Base-by-base conservation (phyloP, 2,329 filamentous ascomycete genomes). In the Diaporthe sp. region DNA sequence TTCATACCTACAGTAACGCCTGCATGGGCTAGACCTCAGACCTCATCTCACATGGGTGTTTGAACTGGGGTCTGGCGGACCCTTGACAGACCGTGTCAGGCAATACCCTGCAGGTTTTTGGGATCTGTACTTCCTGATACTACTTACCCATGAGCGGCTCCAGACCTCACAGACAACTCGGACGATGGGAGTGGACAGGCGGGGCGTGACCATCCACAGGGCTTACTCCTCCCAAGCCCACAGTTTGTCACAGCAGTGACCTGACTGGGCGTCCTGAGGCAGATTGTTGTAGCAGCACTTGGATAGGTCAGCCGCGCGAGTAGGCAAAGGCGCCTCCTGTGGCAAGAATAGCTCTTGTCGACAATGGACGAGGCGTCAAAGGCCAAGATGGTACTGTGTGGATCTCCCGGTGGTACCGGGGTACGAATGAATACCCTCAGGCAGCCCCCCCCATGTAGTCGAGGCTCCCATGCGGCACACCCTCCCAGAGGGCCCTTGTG, bases 11-110 rank as follows among this genome's bases (percentile, higher is more conserved):
- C 65, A 22, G 65, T 70, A 42, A 70, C 28, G 49, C 49, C 34
- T 70, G 65, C 65, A 70, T 70, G 49, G 65, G 65, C 65, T 70
- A 70, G 65, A 55, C 65, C 65, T 70, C 65, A 55, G 65, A 70
- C 47, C 65, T 70, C 65, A 70, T 70, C 65, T 70, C 49, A 55
- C 65, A 70, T 70, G 65, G 47, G 65, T 55, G 65, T 70, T 8
- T 42, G 65, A 70, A 39, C 65, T 70, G 65, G 65, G 65, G 49
- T 70, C 49, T 70, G 47, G 31, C 34, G 65, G 49, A 70, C 65
- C 65, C 65, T 70, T 70, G 65, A 55, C 49, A 55, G 34, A 55
- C 34, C 49, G n/a, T 70, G 65, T 70, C 65, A 70, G 49, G 65
- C 31, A 70, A 39, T 70, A 42, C 65, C 65, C 65, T 70, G 65